A percentile compares a stretch with the other conserved stretches of the same genome.
Evolutionary conservation across 805 yeast genomes (phyloP).

Genomic region (Teunomyces aglyptinius): DNA sequence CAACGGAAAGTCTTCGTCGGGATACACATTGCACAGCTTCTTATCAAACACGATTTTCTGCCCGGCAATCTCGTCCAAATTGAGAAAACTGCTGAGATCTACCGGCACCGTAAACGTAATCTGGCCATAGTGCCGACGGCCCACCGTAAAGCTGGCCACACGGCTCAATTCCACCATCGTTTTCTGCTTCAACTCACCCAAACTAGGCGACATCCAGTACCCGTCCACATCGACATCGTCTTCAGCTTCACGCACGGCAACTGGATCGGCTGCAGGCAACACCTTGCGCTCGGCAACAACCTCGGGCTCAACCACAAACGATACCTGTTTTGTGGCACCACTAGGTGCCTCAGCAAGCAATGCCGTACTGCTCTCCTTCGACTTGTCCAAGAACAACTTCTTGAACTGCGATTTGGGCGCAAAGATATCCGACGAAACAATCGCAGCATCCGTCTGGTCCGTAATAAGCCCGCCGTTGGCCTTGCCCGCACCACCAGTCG

Average conservation of each 20-base stretch:
- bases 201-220: conserved; percentile 83
- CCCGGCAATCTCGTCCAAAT: conserved; percentile 63
- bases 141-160: conserved; percentile 68
- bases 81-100: conserved; percentile 69
- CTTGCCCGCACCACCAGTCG: not conserved
- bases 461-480: conserved; percentile 21
- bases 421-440: conserved; percentile 68
- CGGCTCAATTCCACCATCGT: conserved; percentile 61
- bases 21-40: conserved; percentile 67
- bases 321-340: conserved; percentile 2
- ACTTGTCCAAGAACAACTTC: conserved; percentile 52
- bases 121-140: conserved; percentile 74
- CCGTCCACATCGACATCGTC: conserved; percentile 61
- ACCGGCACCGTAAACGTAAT: conserved; percentile 79
- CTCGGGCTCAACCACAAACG: not conserved
- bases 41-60: conserved; percentile 59
- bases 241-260: conserved; percentile 15
- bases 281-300: not conserved
- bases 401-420: conserved; percentile 58
- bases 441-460: conserved; percentile 60
- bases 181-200: conserved; percentile 58
- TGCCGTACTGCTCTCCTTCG: conserved; percentile 14
- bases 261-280: not conserved
- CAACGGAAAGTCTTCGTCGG: conserved; percentile 61
- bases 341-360: conserved; percentile 5